Base-by-base conservation (phyloP, 2,329 filamentous ascomycete species). In the Colletotrichum shisoi region DNA sequence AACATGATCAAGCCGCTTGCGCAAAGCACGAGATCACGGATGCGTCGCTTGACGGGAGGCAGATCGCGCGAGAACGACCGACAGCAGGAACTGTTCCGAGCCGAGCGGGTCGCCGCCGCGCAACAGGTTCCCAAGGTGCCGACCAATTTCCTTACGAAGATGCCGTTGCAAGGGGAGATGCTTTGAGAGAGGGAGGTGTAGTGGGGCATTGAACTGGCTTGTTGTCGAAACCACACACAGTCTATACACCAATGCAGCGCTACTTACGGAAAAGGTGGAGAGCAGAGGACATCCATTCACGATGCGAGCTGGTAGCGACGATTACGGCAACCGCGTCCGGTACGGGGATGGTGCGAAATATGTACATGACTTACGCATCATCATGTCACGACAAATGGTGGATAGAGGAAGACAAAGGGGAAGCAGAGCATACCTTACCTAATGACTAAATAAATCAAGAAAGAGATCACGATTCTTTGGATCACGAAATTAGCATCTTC, bases 31-130 rank as follows among this genome's bases (percentile, higher is more conserved):
- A 79, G 86, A 44, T 84, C 82, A 13, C 84, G 87, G 9, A 85
- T 90, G 80, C 79, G 88, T 7, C 79, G 88, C 60, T 79, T 91
- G 61, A 90, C 89, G 3, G 87, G 88, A 11, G 84, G 85, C 46
- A 72, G 80, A 53, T 79, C 80, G 1, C 74, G 79, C 17, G 79
- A 81, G 42, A 76, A 76, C 21, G 71, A 79, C 52, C 73, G 76
- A 31, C 76, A 78, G 68, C 73, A 76, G 12, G 77, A 78, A 40
- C 68, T 78, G 13, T 78, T 78, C 72, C 74, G 77, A 17, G 72
- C 75, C 21, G 69, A 73, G 40, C 71, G 73, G 54, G 73, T 74
- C 51, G 71, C 79, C 45, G 79, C 78, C 17, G 74, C 76, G 19
- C 80, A 79, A 53, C 77, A 79, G 15, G 75, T 81, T 17, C 80